These are phyloP conservation scores for Globisporangium splendens DNA, from an alignment of 352 stramenopile species.

Conservation along the genomic window DNA sequence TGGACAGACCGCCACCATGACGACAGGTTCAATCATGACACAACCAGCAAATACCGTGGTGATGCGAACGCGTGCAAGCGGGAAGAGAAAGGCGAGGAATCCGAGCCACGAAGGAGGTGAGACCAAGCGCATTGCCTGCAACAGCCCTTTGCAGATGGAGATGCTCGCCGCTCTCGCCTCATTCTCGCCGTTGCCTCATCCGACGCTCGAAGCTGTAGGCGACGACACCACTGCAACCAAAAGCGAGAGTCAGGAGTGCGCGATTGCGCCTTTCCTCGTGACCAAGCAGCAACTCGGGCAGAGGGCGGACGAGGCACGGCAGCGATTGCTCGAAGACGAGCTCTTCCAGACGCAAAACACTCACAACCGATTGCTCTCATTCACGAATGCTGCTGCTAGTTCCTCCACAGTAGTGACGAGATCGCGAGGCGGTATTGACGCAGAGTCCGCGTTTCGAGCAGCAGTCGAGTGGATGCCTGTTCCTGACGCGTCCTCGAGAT, in stretches of 20 bases:
- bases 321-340: slow-evolving; percentile 29
- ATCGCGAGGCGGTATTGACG: background rate
- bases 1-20: background rate
- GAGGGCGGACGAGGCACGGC: slow-evolving; percentile 13
- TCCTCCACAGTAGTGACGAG: slow-evolving; percentile 9
- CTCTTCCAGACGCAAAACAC: slow-evolving; percentile 24
- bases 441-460: slow-evolving; percentile 15
- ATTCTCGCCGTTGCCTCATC: slow-evolving; percentile 11
- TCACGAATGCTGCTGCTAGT: slow-evolving; percentile 20
- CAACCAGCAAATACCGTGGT: background rate
- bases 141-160: slow-evolving; percentile 10
- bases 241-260: slow-evolving; percentile 2
- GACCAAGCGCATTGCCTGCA: slow-evolving; percentile 7
- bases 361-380: slow-evolving; percentile 23
- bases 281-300: slow-evolving; percentile 18
- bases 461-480: slow-evolving; percentile 27
- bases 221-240: slow-evolving; percentile 6
- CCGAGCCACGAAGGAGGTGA: background rate
- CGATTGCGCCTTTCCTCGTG: slow-evolving; percentile 10
- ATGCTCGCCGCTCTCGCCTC: slow-evolving; percentile 10
- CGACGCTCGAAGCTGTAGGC: slow-evolving; percentile 5
- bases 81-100: slow-evolving; percentile 7
- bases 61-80: slow-evolving; percentile 10
- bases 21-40: background rate
- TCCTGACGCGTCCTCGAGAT: background rate